Conservation (phyloP, 495 filamentous ascomycete species). For the Corynascus novoguineensis region DNA sequence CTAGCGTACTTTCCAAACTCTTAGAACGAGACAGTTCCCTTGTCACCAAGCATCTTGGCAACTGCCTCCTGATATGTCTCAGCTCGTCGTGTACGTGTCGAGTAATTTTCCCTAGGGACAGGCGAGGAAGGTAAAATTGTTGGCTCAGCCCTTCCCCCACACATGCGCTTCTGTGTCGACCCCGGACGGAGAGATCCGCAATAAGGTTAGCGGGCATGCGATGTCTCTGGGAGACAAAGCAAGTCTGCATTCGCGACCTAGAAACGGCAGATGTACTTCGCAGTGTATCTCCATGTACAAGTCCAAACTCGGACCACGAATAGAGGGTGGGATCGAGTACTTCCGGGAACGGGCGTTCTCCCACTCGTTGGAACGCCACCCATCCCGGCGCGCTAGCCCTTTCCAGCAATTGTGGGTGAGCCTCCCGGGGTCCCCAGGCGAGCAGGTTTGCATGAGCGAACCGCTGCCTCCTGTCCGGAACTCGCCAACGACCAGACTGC, state of each 20-base stretch:
- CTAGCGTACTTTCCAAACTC: too few relatives aligned
- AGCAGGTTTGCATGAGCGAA: not conserved
- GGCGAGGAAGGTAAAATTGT: too few relatives aligned
- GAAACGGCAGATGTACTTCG: not conserved
- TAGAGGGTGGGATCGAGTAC: not conserved
- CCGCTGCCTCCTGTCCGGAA: not conserved
- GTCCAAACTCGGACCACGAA: not conserved
- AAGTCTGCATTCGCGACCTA: not conserved
- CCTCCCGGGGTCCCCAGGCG: slow-evolving; percentile 2
- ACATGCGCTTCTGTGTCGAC: too few relatives aligned
- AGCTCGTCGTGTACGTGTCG: too few relatives aligned
- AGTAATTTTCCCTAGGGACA: too few relatives aligned
- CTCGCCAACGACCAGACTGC: not conserved
- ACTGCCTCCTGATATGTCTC: too few relatives aligned
- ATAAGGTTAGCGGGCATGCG: not conserved
- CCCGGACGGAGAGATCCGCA: not conserved
- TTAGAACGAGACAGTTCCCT: too few relatives aligned
- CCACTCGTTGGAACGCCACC: slow-evolving; percentile 11
- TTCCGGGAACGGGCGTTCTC: slow-evolving; percentile 12
- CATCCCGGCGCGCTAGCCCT: slow-evolving; percentile 12
- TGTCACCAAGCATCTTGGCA: too few relatives aligned
- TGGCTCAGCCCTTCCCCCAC: too few relatives aligned
- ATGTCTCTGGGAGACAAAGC: not conserved
- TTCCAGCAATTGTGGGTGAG: slow-evolving; percentile 6
- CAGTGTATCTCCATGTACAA: not conserved